These are phyloP conservation scores for Claviceps maximensis DNA, from an alignment of 2,329 filamentous ascomycete species.

Conservation along the genomic window DNA sequence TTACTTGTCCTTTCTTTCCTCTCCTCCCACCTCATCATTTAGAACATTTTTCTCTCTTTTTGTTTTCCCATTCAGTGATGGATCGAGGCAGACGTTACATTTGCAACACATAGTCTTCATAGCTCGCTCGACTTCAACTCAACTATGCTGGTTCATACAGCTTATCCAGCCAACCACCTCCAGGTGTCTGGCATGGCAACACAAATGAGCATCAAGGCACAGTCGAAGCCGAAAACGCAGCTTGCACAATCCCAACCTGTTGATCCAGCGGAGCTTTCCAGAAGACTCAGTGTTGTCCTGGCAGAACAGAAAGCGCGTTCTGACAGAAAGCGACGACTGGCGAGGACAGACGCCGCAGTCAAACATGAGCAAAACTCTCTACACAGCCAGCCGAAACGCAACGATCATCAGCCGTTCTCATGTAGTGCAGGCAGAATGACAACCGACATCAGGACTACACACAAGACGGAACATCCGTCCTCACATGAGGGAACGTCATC, in stretches of 20 bases:
- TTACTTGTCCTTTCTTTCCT: neutral
- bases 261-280: constrained; percentile 41
- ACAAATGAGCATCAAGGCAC: neutral
- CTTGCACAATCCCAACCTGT: constrained; percentile 22
- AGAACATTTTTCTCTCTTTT: no score
- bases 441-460: neutral
- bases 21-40: no score
- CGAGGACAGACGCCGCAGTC: constrained; percentile 14
- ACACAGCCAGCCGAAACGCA: neutral
- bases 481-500: neutral
- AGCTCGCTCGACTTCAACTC: neutral
- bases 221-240: constrained; percentile 6
- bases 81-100: neutral
- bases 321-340: constrained; percentile 19
- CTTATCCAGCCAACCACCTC: constrained; percentile 3
- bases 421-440: constrained; percentile 1
- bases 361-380: constrained; percentile 4
- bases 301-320: constrained; percentile 33
- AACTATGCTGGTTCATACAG: constrained; percentile 7
- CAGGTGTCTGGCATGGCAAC: constrained; percentile 1
- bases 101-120: neutral
- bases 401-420: neutral
- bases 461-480: neutral
- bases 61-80: neutral
- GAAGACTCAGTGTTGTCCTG: constrained; percentile 37